A percentile compares a stretch with the other conserved stretches of the same genome.
Evolutionary conservation across 495 filamentous ascomycete genomes (phyloP).

Genomic region (Hyphodiscus hymeniophilus): DNA sequence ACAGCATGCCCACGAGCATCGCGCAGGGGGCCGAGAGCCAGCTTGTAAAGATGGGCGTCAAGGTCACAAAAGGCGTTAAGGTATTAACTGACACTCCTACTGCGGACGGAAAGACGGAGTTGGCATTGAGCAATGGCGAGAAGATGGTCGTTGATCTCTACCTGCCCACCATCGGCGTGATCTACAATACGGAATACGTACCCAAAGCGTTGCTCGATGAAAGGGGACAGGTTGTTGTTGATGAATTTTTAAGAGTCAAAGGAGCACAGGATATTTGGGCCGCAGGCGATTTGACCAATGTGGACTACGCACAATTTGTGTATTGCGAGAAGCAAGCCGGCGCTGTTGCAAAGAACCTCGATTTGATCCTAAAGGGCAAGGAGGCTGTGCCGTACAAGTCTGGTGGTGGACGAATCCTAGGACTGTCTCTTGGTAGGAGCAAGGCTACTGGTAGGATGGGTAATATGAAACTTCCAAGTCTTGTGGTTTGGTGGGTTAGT

Average conservation of each 20-base stretch:
- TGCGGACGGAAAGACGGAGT: slow-evolving; percentile 15
- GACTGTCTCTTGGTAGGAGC: slow-evolving; percentile 17
- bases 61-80: slow-evolving; percentile 14
- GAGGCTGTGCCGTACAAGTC: slow-evolving; percentile 31
- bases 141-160: slow-evolving; percentile 31
- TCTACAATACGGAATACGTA: slow-evolving; percentile 34
- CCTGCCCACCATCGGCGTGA: slow-evolving; percentile 34
- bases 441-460: slow-evolving; percentile 17
- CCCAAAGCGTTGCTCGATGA: slow-evolving; percentile 24
- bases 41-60: slow-evolving; percentile 29
- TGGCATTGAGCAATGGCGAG: slow-evolving; percentile 20
- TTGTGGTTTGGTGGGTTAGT: slow-evolving; percentile 17
- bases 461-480: slow-evolving; percentile 15
- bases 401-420: slow-evolving; percentile 20
- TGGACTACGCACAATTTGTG: slow-evolving; percentile 7
- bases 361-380: slow-evolving; percentile 22
- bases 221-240: slow-evolving; percentile 28
- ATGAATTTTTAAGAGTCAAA: slow-evolving; percentile 27
- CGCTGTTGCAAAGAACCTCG: slow-evolving; percentile 16
- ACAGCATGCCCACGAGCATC: slow-evolving; percentile 15
- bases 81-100: slow-evolving; percentile 4
- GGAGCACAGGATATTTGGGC: slow-evolving; percentile 31
- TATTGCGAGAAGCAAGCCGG: slow-evolving; percentile 9
- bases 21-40: slow-evolving; percentile 22
- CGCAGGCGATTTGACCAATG: slow-evolving; percentile 29